A percentile compares a stretch with the other conserved stretches of the same genome.
These are phyloP conservation scores for Nepenthes alata DNA, from an alignment of 179 eudicot species.

Conservation along the genomic window DNA sequence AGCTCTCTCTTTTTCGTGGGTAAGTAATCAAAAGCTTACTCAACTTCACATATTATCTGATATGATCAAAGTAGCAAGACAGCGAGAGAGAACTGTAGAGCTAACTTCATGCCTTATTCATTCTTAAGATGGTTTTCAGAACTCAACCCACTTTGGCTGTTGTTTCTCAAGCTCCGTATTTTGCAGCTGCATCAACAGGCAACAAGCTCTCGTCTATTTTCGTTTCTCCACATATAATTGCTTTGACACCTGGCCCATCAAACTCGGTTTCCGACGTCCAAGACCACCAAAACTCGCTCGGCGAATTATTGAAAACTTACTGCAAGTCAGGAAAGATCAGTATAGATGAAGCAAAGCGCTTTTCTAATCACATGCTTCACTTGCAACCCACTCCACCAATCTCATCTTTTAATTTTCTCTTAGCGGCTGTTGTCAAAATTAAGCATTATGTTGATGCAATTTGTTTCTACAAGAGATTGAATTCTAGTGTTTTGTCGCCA, in stretches of 20 bases:
- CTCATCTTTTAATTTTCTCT: conserved; percentile 17
- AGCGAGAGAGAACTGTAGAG: too few species aligned
- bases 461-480: conserved; percentile 16
- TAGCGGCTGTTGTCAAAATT: conserved; percentile 20
- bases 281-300: conserved; percentile 7
- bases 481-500: conserved; percentile 6
- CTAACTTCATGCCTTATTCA: too few species aligned
- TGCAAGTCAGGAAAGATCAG: conserved; percentile 9
- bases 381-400: conserved; percentile 15
- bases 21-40: too few species aligned
- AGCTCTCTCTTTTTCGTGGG: too few species aligned
- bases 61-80: too few species aligned
- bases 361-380: conserved; percentile 18
- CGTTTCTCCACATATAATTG: too few species aligned
- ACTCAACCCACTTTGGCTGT: not conserved
- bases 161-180: too few species aligned
- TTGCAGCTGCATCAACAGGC: too few species aligned
- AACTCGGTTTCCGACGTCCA: too few species aligned
- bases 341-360: conserved; percentile 5
- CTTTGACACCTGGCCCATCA: too few species aligned
- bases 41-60: too few species aligned
- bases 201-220: conserved; percentile 2
- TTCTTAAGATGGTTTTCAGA: too few species aligned
- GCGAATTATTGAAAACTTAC: conserved; percentile 7
- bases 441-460: conserved; percentile 17